Conservation (phyloP, 306 rosid species). For the Quercus dentata region DNA sequence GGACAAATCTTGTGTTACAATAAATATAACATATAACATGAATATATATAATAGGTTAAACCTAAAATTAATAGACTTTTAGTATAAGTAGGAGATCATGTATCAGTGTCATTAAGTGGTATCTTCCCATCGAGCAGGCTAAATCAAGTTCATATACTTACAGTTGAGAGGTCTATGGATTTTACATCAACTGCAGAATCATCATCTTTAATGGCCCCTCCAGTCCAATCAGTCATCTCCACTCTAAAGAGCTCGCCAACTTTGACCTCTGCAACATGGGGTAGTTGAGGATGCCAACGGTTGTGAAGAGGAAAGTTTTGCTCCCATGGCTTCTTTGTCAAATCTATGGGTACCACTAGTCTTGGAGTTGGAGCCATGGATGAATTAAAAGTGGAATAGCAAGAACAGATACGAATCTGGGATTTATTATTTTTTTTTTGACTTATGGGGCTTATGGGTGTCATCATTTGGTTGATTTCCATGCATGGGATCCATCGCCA, state of each 20-base stretch:
- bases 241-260: constrained; percentile 56
- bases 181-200: constrained; percentile 65
- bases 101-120: not conserved
- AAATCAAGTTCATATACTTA: constrained; percentile 34
- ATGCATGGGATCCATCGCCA: too few relatives aligned
- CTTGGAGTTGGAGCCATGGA: constrained; percentile 70
- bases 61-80: too few relatives aligned
- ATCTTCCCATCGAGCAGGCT: not conserved
- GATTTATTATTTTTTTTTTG: not conserved
- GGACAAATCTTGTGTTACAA: too few relatives aligned
- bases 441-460: not conserved
- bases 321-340: constrained; percentile 68
- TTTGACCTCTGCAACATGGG: constrained; percentile 46
- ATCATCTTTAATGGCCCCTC: constrained; percentile 61
- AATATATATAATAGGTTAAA: too few relatives aligned
- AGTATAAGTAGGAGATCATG: not conserved
- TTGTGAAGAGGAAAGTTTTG: constrained; percentile 76
- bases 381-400: not conserved
- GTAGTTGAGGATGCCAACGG: constrained; percentile 84
- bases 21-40: too few relatives aligned
- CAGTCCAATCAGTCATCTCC: constrained; percentile 89
- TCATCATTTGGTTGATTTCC: constrained; percentile 2
- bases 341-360: constrained; percentile 60
- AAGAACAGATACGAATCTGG: not conserved
- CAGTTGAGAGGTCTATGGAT: constrained; percentile 56